Percentiles rank a stretch among this genome's conserved stretches.
phyloP scores from a whole-genome alignment of 108 stramenopile species.

The Heterococcus sp. region DNA sequence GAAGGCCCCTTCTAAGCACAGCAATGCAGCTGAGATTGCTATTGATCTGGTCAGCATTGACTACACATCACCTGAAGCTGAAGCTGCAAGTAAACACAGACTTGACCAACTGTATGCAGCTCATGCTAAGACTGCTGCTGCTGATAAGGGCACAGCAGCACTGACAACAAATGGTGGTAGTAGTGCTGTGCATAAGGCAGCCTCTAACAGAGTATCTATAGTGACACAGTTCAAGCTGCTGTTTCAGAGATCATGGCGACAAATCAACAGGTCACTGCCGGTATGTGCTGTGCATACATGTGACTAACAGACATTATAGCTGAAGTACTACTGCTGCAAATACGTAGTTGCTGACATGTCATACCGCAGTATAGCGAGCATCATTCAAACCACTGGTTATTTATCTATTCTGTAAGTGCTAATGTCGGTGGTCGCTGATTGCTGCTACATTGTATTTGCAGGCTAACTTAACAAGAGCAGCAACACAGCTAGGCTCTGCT shows the following conservation, averaged over 20 bases:
- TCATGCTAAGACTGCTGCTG: no score
- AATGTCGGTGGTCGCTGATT: no score
- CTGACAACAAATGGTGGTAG: no score
- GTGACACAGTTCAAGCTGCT: slow-evolving; percentile 47
- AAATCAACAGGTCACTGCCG: slow-evolving; percentile 35
- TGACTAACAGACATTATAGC: no score
- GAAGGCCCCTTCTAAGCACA: slow-evolving; percentile 27
- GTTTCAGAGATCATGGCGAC: slow-evolving; percentile 42
- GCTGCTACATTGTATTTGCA: no score
- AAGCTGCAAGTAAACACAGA: neutral
- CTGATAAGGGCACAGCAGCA: no score
- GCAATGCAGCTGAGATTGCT: slow-evolving; percentile 42
- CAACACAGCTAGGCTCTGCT: slow-evolving; percentile 20
- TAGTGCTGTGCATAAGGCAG: no score
- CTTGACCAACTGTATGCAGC: no score
- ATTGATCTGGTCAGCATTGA: slow-evolving; percentile 45
- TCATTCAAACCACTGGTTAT: no score
- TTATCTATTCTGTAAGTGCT: no score
- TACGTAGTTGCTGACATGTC: neutral
- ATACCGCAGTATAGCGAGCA: no score
- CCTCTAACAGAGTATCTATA: no score
- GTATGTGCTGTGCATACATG: slow-evolving; percentile 16
- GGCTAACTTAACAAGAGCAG: neutral
- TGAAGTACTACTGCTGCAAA: slow-evolving; percentile 41
- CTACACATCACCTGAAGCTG: slow-evolving; percentile 25